These are phyloP conservation scores for Pichia sp. DNA, from an alignment of 1,139 yeast species.

Conservation along the genomic window DNA sequence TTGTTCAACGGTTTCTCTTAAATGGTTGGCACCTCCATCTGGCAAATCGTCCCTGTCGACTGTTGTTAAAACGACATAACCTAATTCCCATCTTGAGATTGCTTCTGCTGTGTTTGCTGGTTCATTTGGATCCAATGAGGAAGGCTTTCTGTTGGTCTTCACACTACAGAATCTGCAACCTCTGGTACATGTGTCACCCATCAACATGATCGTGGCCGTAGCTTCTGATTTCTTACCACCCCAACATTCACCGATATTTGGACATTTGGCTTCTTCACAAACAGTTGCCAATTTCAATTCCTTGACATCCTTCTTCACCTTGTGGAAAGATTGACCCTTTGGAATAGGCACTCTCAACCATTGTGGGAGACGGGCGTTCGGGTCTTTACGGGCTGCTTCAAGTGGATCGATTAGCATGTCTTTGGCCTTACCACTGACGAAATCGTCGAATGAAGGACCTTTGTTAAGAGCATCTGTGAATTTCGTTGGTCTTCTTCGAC, in stretches of 20 bases:
- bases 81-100: slow-evolving; percentile 96
- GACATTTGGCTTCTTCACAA: slow-evolving; percentile 98
- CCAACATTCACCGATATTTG: slow-evolving; percentile 99
- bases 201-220: slow-evolving; percentile 98
- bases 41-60: slow-evolving; percentile 95
- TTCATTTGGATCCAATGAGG: slow-evolving; percentile 90
- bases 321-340: slow-evolving; percentile 79
- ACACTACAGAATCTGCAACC: slow-evolving; percentile 99
- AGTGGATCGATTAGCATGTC: slow-evolving; percentile 62
- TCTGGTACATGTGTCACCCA: slow-evolving; percentile 98
- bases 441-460: slow-evolving; percentile 96
- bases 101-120: slow-evolving; percentile 99
- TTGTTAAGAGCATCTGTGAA: slow-evolving; percentile 71
- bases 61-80: slow-evolving; percentile 95
- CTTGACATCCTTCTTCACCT: slow-evolving; percentile 80
- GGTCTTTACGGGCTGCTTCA: slow-evolving; percentile 60
- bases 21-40: slow-evolving; percentile 94
- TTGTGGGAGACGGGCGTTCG: slow-evolving; percentile 65
- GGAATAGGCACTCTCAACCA: slow-evolving; percentile 98
- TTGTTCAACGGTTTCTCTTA: slow-evolving; percentile 80
- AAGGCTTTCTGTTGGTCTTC: slow-evolving; percentile 85
- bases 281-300: slow-evolving; percentile 92
- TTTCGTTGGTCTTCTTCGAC: slow-evolving; percentile 52
- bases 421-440: slow-evolving; percentile 76
- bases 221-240: slow-evolving; percentile 96